phyloP scores from a whole-genome alignment of 495 filamentous ascomycete species.

The Penicillium paradoxum region DNA sequence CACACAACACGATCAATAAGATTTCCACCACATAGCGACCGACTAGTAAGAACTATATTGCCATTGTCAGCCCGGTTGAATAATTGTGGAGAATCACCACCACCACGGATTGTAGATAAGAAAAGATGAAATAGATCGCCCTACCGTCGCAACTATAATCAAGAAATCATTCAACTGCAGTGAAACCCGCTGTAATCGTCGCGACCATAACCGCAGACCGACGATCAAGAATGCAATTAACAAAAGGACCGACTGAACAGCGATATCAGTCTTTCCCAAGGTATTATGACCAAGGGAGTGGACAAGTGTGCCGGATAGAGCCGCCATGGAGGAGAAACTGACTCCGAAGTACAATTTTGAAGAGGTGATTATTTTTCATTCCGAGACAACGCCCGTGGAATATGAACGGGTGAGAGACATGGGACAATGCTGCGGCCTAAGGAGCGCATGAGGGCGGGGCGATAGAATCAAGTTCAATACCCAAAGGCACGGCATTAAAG shows the following conservation, averaged over 20 bases:
- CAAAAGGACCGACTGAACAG: slow-evolving; percentile 20
- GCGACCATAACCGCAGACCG: slow-evolving; percentile 20
- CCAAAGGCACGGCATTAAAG: neutral
- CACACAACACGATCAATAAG: slow-evolving; percentile 15
- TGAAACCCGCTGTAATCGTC: slow-evolving; percentile 8
- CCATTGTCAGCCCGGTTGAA: neutral
- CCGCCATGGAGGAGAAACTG: slow-evolving; percentile 12
- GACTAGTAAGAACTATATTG: slow-evolving; percentile 11
- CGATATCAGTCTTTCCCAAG: slow-evolving; percentile 23
- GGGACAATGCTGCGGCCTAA: neutral
- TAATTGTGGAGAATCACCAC: neutral
- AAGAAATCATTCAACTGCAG: slow-evolving; percentile 20
- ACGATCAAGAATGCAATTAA: slow-evolving; percentile 9
- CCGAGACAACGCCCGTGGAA: neutral
- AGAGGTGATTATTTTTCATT: neutral
- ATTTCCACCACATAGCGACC: slow-evolving; percentile 22
- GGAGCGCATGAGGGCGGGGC: neutral
- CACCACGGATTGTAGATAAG: neutral
- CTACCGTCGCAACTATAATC: slow-evolving; percentile 16
- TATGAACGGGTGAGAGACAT: neutral
- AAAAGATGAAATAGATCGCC: neutral
- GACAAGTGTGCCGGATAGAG: slow-evolving; percentile 8
- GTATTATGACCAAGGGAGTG: slow-evolving; percentile 21
- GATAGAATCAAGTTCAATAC: neutral
- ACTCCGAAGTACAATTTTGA: neutral